phyloP scores from a whole-genome alignment of 2,329 filamentous ascomycete genomes.

The Aspergillus japonicus region DNA sequence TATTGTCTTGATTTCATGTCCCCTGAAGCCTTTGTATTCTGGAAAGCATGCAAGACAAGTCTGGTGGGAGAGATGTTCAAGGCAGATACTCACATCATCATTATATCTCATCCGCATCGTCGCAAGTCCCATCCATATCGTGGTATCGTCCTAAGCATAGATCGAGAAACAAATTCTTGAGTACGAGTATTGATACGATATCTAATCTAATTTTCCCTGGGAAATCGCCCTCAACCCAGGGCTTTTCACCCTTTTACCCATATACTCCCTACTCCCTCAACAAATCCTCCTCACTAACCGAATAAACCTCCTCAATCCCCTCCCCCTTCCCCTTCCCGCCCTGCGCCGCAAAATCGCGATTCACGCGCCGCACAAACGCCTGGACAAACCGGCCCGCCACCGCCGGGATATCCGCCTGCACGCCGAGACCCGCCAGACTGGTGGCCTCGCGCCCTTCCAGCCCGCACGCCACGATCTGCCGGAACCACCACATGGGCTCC shows the following conservation, averaged over 20 bases:
- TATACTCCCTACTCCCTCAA: not conserved
- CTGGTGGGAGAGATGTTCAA: not conserved
- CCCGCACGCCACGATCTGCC: constrained; percentile 86
- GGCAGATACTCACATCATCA: not conserved
- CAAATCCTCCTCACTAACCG: constrained; percentile 35
- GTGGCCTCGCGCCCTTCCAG: constrained; percentile 76
- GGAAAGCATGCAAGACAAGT: constrained; percentile 2
- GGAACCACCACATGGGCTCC: constrained; percentile 63
- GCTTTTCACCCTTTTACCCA: no score
- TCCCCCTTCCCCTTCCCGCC: constrained; percentile 30
- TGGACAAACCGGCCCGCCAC: constrained; percentile 39
- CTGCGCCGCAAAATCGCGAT: constrained; percentile 35
- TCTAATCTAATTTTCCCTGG: no score
- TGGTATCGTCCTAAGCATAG: not conserved
- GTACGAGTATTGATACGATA: no score
- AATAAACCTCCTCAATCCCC: constrained; percentile 42
- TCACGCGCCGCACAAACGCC: constrained; percentile 39
- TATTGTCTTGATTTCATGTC: constrained; percentile 14
- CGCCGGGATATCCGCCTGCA: constrained; percentile 36
- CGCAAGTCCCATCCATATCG: not conserved
- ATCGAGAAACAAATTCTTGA: not conserved
- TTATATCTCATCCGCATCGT: not conserved
- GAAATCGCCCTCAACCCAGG: not conserved
- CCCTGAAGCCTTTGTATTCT: not conserved
- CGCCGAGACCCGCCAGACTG: constrained; percentile 62